Base-by-base conservation (phyloP, 177 flowering plant species). In the Vitis hybrid region DNA sequence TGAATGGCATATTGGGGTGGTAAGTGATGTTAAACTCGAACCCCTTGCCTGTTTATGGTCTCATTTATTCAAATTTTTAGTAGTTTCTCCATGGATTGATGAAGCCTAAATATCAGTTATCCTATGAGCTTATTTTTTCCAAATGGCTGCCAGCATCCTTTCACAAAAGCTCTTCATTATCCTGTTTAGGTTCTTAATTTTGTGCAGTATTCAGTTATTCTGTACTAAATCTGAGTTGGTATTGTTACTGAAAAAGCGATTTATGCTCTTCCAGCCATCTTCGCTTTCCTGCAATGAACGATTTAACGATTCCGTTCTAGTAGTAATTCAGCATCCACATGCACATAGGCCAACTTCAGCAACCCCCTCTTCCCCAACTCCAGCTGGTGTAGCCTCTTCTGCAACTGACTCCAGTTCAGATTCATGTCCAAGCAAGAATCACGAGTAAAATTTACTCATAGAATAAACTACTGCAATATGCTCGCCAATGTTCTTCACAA, bases 1-100 rank as follows among this genome's bases (percentile, higher is more conserved):
- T 57, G 79, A 83, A 64, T 89, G 91, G 94, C 88, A 89, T 72
- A 88, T 89, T 66, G 91, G 94, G 1, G 87, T 89, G 89, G 98
- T 94, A 82, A 76, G 94, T 79, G 26, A 40, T 32, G 60, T 12
- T 3, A 34, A 15, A 70, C 58, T 32, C 19, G 8, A 26, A 21
- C 19, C 9, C 11, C 52, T 15, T 3, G 26, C 14, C 15, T 23
- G 14, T 56, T 15, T 15, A 17, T 49, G 51, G 32, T 65, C 5
- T 34, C 12, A 13, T n/a, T 14, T 1, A 6, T 18, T 56, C 10
- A 1, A 17, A 17, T 19, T 14, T 34, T 30, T 17, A 1, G 13
- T 52, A 15, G 21, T 14, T 14, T 2, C 19, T 40, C 7, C 17
- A 5, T 15, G 7, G 23, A 34, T 51, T 34, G n/a, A 30, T 10